Evolutionary conservation across 768 basidiomycete genomes (phyloP).

Genomic region (Lactarius sanguifluus): DNA sequence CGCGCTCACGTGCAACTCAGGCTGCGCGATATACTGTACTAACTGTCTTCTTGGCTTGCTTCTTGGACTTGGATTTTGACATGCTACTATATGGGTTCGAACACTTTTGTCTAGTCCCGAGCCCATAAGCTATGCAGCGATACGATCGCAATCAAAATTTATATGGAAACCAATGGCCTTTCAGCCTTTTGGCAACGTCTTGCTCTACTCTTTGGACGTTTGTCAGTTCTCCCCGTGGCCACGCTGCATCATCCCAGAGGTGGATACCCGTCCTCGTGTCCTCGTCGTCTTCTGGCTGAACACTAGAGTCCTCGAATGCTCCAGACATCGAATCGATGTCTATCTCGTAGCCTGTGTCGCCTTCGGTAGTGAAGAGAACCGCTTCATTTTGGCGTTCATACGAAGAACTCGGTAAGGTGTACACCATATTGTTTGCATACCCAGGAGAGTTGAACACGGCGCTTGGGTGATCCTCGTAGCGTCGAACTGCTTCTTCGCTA

Average conservation of each 20-base stretch:
- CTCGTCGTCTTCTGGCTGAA: neutral
- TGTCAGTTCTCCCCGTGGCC: slow-evolving; percentile 17
- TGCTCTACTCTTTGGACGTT: slow-evolving; percentile 51
- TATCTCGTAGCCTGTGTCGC: slow-evolving; percentile 5
- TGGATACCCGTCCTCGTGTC: slow-evolving; percentile 6
- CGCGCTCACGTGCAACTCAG: too few species aligned
- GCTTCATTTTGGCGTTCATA: slow-evolving; percentile 8
- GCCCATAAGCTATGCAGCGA: neutral
- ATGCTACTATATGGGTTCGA: neutral
- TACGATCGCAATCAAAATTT: slow-evolving; percentile 42
- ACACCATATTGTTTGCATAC: neutral
- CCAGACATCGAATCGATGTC: neutral
- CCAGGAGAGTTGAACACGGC: neutral
- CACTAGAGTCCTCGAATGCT: slow-evolving; percentile 1
- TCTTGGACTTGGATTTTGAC: too few species aligned
- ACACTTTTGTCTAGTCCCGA: neutral
- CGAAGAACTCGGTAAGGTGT: slow-evolving; percentile 1
- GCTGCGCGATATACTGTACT: too few species aligned
- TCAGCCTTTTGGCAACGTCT: slow-evolving; percentile 58
- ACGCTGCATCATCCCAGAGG: slow-evolving; percentile 16
- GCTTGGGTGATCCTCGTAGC: neutral
- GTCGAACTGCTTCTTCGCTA: neutral
- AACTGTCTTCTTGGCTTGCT: too few species aligned
- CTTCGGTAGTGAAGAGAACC: neutral
- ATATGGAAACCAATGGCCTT: slow-evolving; percentile 67